Base-by-base conservation (phyloP, 306 rosid species). In the Fagus sylvatica region DNA sequence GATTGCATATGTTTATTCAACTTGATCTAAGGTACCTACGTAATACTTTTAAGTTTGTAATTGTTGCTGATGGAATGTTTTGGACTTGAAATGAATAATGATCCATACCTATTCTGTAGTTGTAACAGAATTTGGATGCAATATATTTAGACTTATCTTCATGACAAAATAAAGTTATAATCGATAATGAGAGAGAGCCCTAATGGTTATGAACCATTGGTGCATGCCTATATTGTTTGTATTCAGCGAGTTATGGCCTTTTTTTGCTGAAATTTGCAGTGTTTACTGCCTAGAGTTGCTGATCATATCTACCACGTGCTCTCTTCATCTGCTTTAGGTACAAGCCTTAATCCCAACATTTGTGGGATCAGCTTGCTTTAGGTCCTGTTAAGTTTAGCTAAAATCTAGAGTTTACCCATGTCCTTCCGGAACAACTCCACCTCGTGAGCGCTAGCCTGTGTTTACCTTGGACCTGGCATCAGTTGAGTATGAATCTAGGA, bases 111-210 rank as follows among this genome's bases (percentile, higher is more conserved):
- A 19, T 62, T 64, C 12, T 70, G 70, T 78, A 39, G 64, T 65
- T 56, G 15, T 56, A 77, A 73, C 66, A 65, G 46, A 49, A 70
- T 48, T 57, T 62, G 69, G 49, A 34, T 69, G 41, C 74, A 49
- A 70, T 65, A 53, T 76, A 7, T 32, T 39, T 68, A 11, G 32
- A 32, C 13, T 30, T 57, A 69, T 34, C 57, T 40, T 69, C 32
- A 37, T 78, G 75, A 54, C 16, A 71, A 36, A 71, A 71, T 61
- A 69, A 13, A 73, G 69, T 42, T 76, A 54, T 57, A 49, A 46
- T 22, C 16, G 16, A 60, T 30, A 34, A 62, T 9, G 69, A 62
- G 69, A 15, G 64, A 28, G 19, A 62, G 42, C 69, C 22, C 16
- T 53, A 76, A 72, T 71, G 54, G 49, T 6, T 34, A 5, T 4